A percentile compares a stretch with the other conserved stretches of the same genome.
phyloP scores from a whole-genome alignment of 1,139 yeast genomes.

The Petasospora fabianii region DNA sequence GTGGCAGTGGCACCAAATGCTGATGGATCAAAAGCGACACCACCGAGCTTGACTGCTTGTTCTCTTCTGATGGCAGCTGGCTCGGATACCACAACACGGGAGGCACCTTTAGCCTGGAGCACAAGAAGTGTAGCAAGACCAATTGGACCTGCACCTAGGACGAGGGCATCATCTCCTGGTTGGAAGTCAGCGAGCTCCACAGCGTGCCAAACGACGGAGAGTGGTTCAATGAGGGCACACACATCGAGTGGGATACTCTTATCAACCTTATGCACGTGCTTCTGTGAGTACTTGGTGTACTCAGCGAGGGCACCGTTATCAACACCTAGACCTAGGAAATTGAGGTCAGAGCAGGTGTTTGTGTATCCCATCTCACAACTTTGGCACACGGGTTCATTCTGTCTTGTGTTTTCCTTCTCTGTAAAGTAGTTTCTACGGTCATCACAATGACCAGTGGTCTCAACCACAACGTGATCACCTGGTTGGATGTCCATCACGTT shows the following conservation, averaged over 20 bases:
- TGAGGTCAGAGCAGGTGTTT: constrained; percentile 44
- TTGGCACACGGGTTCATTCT: constrained; percentile 33
- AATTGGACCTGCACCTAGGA: constrained; percentile 62
- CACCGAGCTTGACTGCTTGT: constrained; percentile 50
- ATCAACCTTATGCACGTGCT: constrained; percentile 45
- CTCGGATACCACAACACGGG: constrained; percentile 54
- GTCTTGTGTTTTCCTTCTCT: constrained; percentile 23
- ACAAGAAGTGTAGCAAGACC: constrained; percentile 57
- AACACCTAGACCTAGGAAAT: constrained; percentile 45
- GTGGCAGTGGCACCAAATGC: constrained; percentile 35
- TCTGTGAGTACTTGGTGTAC: constrained; percentile 44
- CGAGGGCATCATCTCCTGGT: constrained; percentile 47
- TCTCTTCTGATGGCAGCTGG: constrained; percentile 54
- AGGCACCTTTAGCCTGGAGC: constrained; percentile 52
- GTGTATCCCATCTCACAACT: constrained; percentile 45
- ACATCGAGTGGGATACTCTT: constrained; percentile 46
- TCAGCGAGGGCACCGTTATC: constrained; percentile 50
- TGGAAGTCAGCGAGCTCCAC: constrained; percentile 42
- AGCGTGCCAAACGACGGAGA: constrained; percentile 60
- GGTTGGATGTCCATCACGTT: constrained; percentile 30
- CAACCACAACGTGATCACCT: constrained; percentile 49
- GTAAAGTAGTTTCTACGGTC: constrained; percentile 35
- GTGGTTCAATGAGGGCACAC: constrained; percentile 55
- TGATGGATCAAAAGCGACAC: constrained; percentile 46
- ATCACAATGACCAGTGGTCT: constrained; percentile 52